These are phyloP conservation scores for Lentinula raphanica DNA, from an alignment of 768 basidiomycete species.

Conservation along the genomic window DNA sequence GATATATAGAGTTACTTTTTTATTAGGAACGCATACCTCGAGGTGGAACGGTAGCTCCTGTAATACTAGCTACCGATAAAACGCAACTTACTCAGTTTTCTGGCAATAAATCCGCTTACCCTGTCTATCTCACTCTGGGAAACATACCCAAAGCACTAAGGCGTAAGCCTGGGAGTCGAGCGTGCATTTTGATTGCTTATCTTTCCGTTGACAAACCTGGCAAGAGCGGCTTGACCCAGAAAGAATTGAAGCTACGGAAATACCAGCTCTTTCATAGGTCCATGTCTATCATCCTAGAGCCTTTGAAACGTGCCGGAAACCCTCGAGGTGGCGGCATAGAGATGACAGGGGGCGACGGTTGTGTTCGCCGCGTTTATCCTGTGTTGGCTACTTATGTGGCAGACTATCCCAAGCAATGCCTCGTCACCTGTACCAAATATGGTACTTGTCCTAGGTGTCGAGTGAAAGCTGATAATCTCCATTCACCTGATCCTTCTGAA, in stretches of 20 bases:
- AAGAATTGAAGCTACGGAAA: too few species aligned
- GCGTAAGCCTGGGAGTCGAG: neutral
- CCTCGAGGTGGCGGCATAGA: neutral
- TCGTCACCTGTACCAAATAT: constrained; percentile 12
- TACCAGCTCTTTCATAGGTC: neutral
- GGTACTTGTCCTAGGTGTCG: neutral
- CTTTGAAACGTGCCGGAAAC: neutral
- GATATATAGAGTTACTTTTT: too few species aligned
- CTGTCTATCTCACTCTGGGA: neutral
- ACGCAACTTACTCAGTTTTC: neutral
- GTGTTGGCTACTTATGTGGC: too few species aligned
- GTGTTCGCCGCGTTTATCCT: neutral
- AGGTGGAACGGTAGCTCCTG: neutral
- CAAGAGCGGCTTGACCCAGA: too few species aligned
- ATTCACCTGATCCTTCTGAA: neutral
- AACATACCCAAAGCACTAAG: neutral
- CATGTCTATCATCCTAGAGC: neutral
- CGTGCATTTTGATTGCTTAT: neutral
- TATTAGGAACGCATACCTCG: too few species aligned
- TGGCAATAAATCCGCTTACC: neutral
- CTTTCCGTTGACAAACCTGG: neutral
- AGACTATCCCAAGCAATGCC: constrained; percentile 15
- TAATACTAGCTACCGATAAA: neutral
- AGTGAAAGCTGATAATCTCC: neutral
- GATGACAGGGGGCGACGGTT: neutral